Evolutionary conservation across 1,139 yeast genomes (phyloP).

Genomic region (Dujonia santamariae): DNA sequence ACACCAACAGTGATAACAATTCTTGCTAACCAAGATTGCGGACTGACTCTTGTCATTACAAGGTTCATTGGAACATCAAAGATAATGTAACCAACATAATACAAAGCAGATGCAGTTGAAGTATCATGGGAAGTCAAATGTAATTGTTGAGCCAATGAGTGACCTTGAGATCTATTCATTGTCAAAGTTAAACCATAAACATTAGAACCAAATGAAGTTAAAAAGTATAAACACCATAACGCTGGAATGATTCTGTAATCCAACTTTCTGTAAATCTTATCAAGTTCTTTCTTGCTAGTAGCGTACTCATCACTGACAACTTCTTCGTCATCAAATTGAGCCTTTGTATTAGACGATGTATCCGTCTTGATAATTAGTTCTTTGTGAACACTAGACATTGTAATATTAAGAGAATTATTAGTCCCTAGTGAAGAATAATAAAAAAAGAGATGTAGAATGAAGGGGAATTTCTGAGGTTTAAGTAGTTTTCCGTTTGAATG

Average conservation of each 20-base stretch:
- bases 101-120: conserved; percentile 76
- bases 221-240: conserved; percentile 74
- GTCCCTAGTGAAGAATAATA: too few species aligned
- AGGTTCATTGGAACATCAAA: conserved; percentile 89
- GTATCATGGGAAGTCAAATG: conserved; percentile 53
- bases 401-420: too few species aligned
- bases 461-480: too few species aligned
- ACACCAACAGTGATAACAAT: conserved; percentile 75
- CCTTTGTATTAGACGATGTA: background rate
- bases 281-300: conserved; percentile 33
- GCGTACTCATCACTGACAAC: conserved; percentile 5
- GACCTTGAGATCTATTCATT: conserved; percentile 65
- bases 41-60: conserved; percentile 77
- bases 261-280: conserved; percentile 60
- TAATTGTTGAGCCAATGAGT: conserved; percentile 58
- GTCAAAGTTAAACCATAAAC: conserved; percentile 81
- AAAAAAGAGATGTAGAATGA: too few species aligned
- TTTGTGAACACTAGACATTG: too few species aligned
- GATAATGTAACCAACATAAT: conserved; percentile 78
- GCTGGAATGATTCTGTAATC: conserved; percentile 79
- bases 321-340: conserved; percentile 2
- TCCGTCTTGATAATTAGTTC: too few species aligned
- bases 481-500: too few species aligned
- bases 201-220: conserved; percentile 74
- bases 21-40: conserved; percentile 83